A percentile compares a stretch with the other conserved stretches of the same genome.
These are phyloP conservation scores for Cryptococcus sp. DNA, from an alignment of 1,284 basidiomycete species.

Conservation along the genomic window DNA sequence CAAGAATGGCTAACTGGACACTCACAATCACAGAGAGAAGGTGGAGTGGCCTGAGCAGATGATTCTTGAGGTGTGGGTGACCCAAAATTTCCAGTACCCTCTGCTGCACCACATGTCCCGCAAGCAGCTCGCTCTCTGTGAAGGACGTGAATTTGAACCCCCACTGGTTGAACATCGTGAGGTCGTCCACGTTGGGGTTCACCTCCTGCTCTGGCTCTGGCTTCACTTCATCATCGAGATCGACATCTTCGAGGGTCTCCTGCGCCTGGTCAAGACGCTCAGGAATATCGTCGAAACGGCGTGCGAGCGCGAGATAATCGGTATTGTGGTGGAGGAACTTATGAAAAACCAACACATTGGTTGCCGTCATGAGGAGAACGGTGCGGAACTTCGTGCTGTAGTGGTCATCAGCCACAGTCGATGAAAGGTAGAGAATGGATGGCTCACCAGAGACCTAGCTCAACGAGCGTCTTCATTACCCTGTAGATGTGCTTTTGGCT, in stretches of 20 bases:
- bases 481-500: constrained; percentile 37
- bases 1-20: not conserved
- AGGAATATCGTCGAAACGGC: constrained; percentile 1
- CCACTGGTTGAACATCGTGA: constrained; percentile 9
- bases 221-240: constrained; percentile 16
- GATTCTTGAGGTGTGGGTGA: constrained; percentile 39
- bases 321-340: constrained; percentile 37
- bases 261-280: constrained; percentile 5
- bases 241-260: constrained; percentile 11
- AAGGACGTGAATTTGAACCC: constrained; percentile 33
- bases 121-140: constrained; percentile 33
- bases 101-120: constrained; percentile 36
- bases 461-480: constrained; percentile 38
- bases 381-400: constrained; percentile 39
- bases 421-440: not conserved
- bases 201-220: not conserved
- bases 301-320: constrained; percentile 20
- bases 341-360: constrained; percentile 39
- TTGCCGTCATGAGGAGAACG: constrained; percentile 31
- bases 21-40: constrained; percentile 31
- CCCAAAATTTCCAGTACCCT: constrained; percentile 38
- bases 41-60: constrained; percentile 34
- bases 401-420: not conserved
- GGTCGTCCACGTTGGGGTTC: constrained; percentile 9
- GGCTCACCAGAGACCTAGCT: constrained; percentile 37